Conservation (phyloP, 441 rosid species). For the Arabidopsis hybrid region DNA sequence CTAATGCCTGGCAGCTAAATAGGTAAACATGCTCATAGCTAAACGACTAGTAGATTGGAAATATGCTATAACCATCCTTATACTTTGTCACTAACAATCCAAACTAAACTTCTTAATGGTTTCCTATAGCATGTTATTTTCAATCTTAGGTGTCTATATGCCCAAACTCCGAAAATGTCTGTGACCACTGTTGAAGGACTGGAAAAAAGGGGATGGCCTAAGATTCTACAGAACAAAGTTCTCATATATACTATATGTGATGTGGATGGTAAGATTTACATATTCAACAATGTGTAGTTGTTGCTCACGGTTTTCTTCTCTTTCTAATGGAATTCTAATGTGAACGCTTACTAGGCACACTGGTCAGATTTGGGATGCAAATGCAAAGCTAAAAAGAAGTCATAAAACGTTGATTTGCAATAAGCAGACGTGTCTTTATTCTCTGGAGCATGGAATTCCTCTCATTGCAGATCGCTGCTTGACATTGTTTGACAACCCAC, state of each 20-base stretch:
- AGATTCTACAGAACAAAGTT: constrained; percentile 88
- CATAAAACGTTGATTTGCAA: neutral
- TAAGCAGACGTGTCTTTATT: constrained; percentile 75
- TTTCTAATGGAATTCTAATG: constrained; percentile 37
- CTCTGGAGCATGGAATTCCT: constrained; percentile 81
- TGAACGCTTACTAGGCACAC: constrained; percentile 61
- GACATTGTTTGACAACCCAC: constrained; percentile 48
- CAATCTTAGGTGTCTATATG: neutral
- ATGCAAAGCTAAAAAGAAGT: constrained; percentile 68
- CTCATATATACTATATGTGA: constrained; percentile 93
- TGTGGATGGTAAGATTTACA: constrained; percentile 81
- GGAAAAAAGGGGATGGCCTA: constrained; percentile 84
- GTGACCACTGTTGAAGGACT: constrained; percentile 62
- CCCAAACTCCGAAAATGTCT: too few relatives aligned
- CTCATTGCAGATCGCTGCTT: constrained; percentile 65
- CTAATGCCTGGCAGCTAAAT: too few relatives aligned
- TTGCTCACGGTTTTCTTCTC: constrained; percentile 29
- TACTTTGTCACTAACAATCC: too few relatives aligned
- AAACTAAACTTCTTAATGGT: neutral
- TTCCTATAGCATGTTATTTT: neutral
- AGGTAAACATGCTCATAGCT: too few relatives aligned
- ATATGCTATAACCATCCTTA: too few relatives aligned
- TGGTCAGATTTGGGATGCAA: constrained; percentile 70
- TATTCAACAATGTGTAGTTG: constrained; percentile 27
- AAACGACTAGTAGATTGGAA: too few relatives aligned